phyloP scores from a whole-genome alignment of 2,329 filamentous ascomycete species.

The Aspergillus niger region DNA sequence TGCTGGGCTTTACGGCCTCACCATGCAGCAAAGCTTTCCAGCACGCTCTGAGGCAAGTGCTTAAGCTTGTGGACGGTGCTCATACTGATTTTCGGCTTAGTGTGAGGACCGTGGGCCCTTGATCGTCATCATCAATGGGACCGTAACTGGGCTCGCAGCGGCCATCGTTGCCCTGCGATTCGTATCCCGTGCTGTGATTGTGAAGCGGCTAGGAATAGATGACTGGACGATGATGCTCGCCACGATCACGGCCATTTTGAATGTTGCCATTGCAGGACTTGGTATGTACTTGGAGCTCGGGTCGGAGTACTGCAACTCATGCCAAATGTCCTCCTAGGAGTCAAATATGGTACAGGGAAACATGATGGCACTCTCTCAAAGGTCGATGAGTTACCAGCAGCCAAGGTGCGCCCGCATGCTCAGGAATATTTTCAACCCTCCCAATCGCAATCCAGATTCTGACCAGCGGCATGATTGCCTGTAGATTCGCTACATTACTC shows the following conservation, averaged over 20 bases:
- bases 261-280: neutral
- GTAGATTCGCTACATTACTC: conserved; percentile 5
- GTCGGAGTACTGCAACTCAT: neutral
- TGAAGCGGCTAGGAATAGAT: neutral
- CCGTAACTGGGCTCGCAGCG: neutral
- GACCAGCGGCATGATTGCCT: neutral
- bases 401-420: neutral
- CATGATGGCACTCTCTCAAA: neutral
- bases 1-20: neutral
- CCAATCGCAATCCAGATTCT: too few species aligned
- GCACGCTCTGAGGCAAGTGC: neutral
- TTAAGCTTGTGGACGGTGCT: neutral
- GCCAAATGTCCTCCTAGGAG: neutral
- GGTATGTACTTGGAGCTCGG: neutral
- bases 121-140: neutral
- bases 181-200: neutral
- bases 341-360: neutral
- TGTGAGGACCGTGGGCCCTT: neutral
- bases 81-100: neutral
- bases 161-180: neutral
- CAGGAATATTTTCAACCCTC: neutral
- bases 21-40: neutral
- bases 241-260: neutral
- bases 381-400: neutral
- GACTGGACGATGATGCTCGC: neutral